Base-by-base conservation (phyloP, 192 early-diverging fungal species). In the Backusella tarrabulga region DNA sequence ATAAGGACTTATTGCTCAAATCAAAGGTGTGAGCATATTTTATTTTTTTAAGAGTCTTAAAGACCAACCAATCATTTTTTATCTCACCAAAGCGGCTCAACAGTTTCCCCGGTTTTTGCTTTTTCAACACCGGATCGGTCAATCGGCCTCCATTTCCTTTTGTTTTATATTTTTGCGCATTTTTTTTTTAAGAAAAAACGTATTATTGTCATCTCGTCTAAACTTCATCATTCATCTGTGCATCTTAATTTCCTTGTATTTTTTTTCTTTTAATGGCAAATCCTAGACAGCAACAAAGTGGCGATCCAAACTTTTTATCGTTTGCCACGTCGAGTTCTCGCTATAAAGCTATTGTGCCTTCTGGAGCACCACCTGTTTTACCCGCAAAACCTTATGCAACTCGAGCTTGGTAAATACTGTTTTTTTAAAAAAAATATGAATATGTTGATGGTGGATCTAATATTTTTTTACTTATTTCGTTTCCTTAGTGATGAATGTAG, bases 401-500 rank as follows among this genome's bases (percentile, higher is more conserved):
- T 32, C 56, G 56, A 11, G 68, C 68, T 23, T 70, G 68, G 68
- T 70, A 40, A 63, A 63, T 29, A 63, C 6, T 29, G 23, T 29
- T 3, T 32, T 32, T 32, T 3, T 3, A 32, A 32, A 29, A 29
- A 35, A 8, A 3, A 23, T 70, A 38, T 8, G 0, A 36, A 40
- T 41, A 23, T 41, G n/a, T 41, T 41, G 19, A 23, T 70, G n/a
- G 40, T 29, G 19, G 3, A 26, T 44, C 34, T 71, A 11, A 71
- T 40, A 32, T n/a, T 14, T 52, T 68, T 72, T 29, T 36, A 54
- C 7, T 34, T 40, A 9, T 40, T 35, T 69, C 19, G 17, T 69
- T 68, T 38, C n/a, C n/a, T 15, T 68, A 81, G 80, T 40, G 80
- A 81, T 56, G 77, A 77, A 26, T 81, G 80, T 54, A 56, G 80